Percentiles rank a stretch among this genome's conserved stretches.
These are phyloP conservation scores for Sporothrix dimorphospora DNA, from an alignment of 2,329 filamentous ascomycete genomes.

Conservation along the genomic window DNA sequence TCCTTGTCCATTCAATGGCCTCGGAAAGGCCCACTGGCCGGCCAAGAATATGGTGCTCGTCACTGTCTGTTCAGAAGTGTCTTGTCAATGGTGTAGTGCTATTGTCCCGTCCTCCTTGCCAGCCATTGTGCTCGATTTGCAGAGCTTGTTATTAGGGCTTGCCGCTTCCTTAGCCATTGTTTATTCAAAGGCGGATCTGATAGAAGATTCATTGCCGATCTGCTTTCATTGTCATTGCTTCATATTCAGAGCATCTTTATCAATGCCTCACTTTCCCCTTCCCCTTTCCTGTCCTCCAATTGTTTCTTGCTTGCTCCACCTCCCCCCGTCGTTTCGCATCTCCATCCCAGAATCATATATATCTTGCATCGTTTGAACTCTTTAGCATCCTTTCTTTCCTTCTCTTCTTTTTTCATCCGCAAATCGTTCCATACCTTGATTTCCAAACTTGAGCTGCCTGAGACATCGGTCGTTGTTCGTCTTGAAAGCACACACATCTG, in stretches of 20 bases:
- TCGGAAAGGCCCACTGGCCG: not conserved
- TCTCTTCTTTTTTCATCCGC: not conserved
- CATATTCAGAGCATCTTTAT: not conserved
- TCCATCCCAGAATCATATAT: not conserved
- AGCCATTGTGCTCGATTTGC: not conserved
- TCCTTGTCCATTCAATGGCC: not conserved
- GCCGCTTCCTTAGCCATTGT: not conserved
- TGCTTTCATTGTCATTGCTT: not conserved
- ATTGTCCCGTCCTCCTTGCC: not conserved
- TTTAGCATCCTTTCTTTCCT: not conserved
- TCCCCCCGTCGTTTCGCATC: not conserved
- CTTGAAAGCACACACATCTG: not conserved
- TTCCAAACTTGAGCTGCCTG: not conserved
- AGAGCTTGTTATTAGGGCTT: not conserved
- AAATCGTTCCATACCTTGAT: not conserved
- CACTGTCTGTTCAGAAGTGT: not conserved
- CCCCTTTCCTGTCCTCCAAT: too few relatives aligned
- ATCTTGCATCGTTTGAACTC: not conserved
- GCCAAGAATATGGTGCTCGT: not conserved
- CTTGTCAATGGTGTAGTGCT: slow-evolving; percentile 6
- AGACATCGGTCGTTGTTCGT: not conserved
- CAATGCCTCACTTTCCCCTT: too few relatives aligned
- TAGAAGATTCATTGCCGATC: not conserved
- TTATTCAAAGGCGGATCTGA: not conserved
- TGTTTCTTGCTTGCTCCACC: not conserved